A percentile compares a stretch with the other conserved stretches of the same genome.
These are phyloP conservation scores for Coniochaeta sp. DNA, from an alignment of 2,329 filamentous ascomycete genomes.

Conservation along the genomic window DNA sequence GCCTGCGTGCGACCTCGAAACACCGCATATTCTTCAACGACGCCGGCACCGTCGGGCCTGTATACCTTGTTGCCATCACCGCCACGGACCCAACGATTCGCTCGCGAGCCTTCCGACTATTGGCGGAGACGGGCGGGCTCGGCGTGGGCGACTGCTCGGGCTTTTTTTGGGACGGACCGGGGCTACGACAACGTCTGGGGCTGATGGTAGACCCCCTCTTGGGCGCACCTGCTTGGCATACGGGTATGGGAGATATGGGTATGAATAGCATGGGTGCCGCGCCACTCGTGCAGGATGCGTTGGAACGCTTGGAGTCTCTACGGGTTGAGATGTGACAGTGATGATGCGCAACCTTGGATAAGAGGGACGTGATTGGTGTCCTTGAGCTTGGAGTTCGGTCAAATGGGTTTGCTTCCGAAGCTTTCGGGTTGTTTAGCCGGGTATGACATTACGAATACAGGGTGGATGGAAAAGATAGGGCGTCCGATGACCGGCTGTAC, in stretches of 20 bases:
- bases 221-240: neutral
- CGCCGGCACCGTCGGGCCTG: conserved; percentile 4
- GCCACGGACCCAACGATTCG: neutral
- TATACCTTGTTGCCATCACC: neutral
- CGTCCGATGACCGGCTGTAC: neutral
- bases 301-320: neutral
- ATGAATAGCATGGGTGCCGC: neutral
- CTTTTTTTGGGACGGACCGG: conserved; percentile 1
- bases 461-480: neutral
- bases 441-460: neutral
- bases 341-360: neutral
- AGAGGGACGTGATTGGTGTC: neutral
- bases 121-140: neutral
- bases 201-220: neutral
- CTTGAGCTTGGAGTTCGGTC: neutral
- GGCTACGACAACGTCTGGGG: neutral
- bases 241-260: neutral
- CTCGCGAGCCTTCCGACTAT: neutral
- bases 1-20: neutral
- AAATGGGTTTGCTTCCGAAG: neutral
- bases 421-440: neutral
- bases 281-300: neutral
- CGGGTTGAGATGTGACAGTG: neutral
- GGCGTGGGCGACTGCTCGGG: neutral
- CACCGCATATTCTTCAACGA: conserved; percentile 5